Percentiles rank a stretch among this genome's conserved stretches.
These are phyloP conservation scores for Gossypium arboreum DNA, from an alignment of 345 rosid genomes.

Conservation along the genomic window DNA sequence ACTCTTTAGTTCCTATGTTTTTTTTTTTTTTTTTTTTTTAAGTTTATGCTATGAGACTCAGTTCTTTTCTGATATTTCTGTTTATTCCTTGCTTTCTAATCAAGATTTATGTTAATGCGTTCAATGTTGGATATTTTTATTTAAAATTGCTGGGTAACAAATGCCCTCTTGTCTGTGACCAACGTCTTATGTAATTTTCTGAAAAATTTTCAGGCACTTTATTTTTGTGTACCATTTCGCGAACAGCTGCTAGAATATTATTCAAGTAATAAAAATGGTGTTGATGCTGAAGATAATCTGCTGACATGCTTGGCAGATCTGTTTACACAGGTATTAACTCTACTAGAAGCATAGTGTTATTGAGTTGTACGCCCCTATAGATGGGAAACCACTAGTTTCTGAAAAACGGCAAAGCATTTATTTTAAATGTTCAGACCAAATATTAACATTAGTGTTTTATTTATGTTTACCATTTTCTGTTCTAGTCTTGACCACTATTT, in stretches of 20 bases:
- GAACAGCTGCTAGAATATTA: slow-evolving; percentile 97
- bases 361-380: not conserved
- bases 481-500: not conserved
- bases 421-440: not conserved
- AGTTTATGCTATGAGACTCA: not conserved
- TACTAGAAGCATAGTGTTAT: not conserved
- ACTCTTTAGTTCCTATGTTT: not conserved
- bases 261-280: slow-evolving; percentile 58
- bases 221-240: slow-evolving; percentile 96
- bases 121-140: not conserved
- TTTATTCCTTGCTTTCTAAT: not conserved
- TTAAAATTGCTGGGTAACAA: not conserved
- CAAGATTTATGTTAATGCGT: not conserved
- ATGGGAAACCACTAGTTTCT: not conserved
- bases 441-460: not conserved
- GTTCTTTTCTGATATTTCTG: not conserved
- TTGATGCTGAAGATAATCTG: slow-evolving; percentile 91
- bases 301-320: slow-evolving; percentile 95
- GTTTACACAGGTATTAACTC: slow-evolving; percentile 68
- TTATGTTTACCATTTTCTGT: not conserved
- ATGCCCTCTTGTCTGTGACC: not conserved
- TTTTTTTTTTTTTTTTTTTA: not conserved
- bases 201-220: slow-evolving; percentile 68
- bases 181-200: not conserved
- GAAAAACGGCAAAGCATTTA: too few relatives aligned